Conservation (phyloP, 169 alveolate species). For the Babesia gibsoni region DNA sequence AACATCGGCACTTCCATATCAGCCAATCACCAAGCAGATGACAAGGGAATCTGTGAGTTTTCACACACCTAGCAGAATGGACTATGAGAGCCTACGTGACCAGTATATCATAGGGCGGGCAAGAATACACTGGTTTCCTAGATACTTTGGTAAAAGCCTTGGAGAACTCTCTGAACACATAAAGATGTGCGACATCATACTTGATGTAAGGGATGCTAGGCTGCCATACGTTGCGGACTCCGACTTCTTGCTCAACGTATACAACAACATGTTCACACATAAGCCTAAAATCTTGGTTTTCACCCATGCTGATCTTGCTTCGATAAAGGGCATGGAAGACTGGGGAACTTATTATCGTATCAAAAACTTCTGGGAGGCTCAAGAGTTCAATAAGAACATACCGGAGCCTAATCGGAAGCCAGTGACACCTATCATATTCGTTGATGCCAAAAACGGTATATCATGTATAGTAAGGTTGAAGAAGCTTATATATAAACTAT, state of each 20-base stretch:
- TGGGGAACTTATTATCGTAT: slow-evolving; percentile 74
- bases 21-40: slow-evolving; percentile 38
- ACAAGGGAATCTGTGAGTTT: neutral
- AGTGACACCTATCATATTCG: slow-evolving; percentile 69
- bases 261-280: slow-evolving; percentile 62
- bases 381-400: slow-evolving; percentile 59
- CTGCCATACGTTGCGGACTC: slow-evolving; percentile 72
- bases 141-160: slow-evolving; percentile 64
- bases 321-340: slow-evolving; percentile 66
- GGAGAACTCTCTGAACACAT: slow-evolving; percentile 64
- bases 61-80: slow-evolving; percentile 29
- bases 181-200: slow-evolving; percentile 66
- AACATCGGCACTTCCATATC: slow-evolving; percentile 2
- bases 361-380: slow-evolving; percentile 44
- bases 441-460: slow-evolving; percentile 68
- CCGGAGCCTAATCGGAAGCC: slow-evolving; percentile 57
- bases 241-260: slow-evolving; percentile 63
- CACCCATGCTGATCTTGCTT: slow-evolving; percentile 69
- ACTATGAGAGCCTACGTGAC: slow-evolving; percentile 29
- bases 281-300: slow-evolving; percentile 70
- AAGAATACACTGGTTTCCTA: slow-evolving; percentile 71
- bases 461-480: slow-evolving; percentile 65
- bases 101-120: slow-evolving; percentile 45
- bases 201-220: slow-evolving; percentile 74
- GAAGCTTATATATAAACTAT: slow-evolving; percentile 66